These are phyloP conservation scores for Westerdykella ornata DNA, from an alignment of 2,329 filamentous ascomycete species.

Conservation along the genomic window DNA sequence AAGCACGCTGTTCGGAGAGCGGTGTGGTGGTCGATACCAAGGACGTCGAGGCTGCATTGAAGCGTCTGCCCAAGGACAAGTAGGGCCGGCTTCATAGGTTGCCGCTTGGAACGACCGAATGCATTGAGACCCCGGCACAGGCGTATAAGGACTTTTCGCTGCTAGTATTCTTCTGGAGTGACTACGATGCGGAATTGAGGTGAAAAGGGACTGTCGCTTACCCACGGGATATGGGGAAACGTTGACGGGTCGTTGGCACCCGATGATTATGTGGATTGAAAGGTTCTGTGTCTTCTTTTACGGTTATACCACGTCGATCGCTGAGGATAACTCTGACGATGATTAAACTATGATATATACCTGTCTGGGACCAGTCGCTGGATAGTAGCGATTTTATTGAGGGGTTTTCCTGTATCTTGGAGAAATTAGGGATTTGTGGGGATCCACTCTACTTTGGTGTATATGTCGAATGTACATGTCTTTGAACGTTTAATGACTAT, in stretches of 20 bases:
- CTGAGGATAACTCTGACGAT: background rate
- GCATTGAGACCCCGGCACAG: conserved; percentile 12
- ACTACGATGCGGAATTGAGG: background rate
- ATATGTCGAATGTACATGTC: too few species aligned
- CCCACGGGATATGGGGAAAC: background rate
- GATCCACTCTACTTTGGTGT: too few species aligned
- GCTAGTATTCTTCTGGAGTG: background rate
- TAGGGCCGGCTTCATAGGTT: background rate
- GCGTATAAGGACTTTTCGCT: conserved; percentile 6
- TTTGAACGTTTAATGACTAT: too few species aligned
- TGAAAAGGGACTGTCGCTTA: background rate
- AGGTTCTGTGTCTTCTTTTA: background rate
- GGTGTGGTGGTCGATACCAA: conserved; percentile 84
- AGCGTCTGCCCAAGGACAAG: conserved; percentile 39
- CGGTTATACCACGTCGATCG: background rate
- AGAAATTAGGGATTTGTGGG: too few species aligned
- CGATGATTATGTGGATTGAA: background rate
- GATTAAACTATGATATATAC: too few species aligned
- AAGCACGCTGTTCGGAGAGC: conserved; percentile 87
- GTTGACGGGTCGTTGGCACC: background rate
- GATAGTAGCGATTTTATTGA: too few species aligned
- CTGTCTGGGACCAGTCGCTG: too few species aligned
- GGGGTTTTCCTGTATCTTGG: too few species aligned
- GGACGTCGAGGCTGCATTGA: conserved; percentile 66
- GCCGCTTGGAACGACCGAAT: conserved; percentile 7